Evolutionary conservation across 75 land plant genomes (phyloP).

Genomic region (Larix kaempferi): DNA sequence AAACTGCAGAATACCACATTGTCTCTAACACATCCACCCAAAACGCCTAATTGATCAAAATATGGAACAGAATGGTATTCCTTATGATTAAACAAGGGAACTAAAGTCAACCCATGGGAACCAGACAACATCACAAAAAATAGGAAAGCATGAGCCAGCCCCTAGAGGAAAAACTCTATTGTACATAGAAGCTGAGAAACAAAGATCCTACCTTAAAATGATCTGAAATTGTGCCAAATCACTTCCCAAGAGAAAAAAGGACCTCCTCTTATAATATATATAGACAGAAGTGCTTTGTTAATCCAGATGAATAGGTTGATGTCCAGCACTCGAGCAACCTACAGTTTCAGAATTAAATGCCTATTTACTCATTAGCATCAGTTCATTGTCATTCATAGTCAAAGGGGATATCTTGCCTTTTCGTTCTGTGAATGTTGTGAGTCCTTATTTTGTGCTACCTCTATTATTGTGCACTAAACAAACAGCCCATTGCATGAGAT

Average conservation of each 20-base stretch:
- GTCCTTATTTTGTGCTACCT: background rate
- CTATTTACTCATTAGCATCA: background rate
- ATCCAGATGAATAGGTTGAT: background rate
- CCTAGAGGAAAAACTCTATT: background rate
- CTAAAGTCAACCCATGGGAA: too few species aligned
- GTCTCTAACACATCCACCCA: background rate
- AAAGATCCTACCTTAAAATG: background rate
- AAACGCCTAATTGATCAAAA: too few species aligned
- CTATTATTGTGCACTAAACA: conserved; percentile 1
- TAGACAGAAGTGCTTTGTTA: background rate
- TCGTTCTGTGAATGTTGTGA: background rate
- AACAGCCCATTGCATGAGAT: background rate
- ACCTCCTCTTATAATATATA: background rate
- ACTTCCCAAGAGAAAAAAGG: background rate
- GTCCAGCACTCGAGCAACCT: background rate
- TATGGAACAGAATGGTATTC: too few species aligned
- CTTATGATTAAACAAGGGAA: too few species aligned
- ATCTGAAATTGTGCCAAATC: background rate
- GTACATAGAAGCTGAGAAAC: background rate
- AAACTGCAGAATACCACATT: background rate
- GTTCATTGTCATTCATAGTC: background rate
- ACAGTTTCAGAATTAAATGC: background rate
- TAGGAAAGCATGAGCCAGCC: background rate
- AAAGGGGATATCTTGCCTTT: background rate
- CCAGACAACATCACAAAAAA: background rate